Percentiles rank a stretch among this genome's conserved stretches.
Conservation (phyloP, 164 flowering plant genomes). For the Liquidambar formosana region DNA sequence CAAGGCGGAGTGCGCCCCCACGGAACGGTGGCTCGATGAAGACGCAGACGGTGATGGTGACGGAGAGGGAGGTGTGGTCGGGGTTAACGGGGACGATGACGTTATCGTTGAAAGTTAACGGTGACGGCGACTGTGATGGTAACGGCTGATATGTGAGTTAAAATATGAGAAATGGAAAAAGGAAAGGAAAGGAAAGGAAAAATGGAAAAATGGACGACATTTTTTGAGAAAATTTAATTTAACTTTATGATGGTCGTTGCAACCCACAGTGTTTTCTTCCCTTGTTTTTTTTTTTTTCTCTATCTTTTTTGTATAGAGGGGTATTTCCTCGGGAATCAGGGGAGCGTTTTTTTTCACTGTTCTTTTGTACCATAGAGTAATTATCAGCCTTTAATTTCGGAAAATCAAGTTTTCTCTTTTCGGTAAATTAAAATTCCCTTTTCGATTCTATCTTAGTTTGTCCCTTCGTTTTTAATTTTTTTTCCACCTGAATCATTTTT, state of each 20-base stretch:
- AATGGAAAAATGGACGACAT: neutral
- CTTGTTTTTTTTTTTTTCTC: too few species aligned
- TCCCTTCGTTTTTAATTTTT: neutral
- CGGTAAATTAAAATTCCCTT: constrained; percentile 4
- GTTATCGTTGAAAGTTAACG: constrained; percentile 25
- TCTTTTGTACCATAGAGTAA: constrained; percentile 10
- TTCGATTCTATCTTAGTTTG: neutral
- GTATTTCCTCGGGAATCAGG: constrained; percentile 8
- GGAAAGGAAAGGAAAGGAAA: constrained; percentile 3
- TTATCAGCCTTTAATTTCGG: neutral
- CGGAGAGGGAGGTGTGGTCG: constrained; percentile 23
- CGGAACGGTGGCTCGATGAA: constrained; percentile 48
- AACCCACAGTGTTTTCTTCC: neutral
- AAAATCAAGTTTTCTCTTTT: neutral
- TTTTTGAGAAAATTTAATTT: constrained; percentile 1
- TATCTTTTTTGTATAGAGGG: constrained; percentile 22
- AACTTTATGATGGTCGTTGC: constrained; percentile 4
- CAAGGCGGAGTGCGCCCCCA: constrained; percentile 67
- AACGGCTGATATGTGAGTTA: constrained; percentile 7
- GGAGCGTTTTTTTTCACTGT: neutral
- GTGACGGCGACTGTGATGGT: constrained; percentile 4
- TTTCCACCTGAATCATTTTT: too few species aligned
- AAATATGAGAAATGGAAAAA: neutral
- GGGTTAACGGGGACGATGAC: constrained; percentile 14
- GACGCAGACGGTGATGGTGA: constrained; percentile 32